Conservation (phyloP, 2,329 filamentous ascomycete genomes). For the Microdochium trichocladiopsis region DNA sequence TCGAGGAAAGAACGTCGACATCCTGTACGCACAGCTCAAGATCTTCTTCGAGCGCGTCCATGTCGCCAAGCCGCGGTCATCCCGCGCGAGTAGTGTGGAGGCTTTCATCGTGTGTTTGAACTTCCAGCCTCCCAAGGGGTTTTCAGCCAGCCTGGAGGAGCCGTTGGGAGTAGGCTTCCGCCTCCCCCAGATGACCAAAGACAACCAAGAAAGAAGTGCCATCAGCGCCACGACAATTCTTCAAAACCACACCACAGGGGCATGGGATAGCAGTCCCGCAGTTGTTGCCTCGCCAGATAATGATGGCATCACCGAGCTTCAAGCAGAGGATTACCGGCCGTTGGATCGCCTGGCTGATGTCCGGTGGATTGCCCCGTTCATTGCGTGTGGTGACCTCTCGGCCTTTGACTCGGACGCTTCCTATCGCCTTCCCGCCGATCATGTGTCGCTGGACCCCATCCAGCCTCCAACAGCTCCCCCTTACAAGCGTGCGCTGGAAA, state of each 20-base stretch:
- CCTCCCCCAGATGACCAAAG: constrained; percentile 41
- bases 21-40: constrained; percentile 89
- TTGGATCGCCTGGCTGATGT: constrained; percentile 30
- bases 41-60: constrained; percentile 82
- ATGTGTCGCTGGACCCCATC: constrained; percentile 82
- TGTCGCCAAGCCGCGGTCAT: constrained; percentile 89
- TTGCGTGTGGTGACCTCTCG: constrained; percentile 94
- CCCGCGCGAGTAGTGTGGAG: constrained; percentile 92
- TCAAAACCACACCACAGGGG: constrained; percentile 36
- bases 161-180: constrained; percentile 61
- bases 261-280: constrained; percentile 29
- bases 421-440: constrained; percentile 79
- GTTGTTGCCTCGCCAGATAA: constrained; percentile 10
- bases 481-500: constrained; percentile 84
- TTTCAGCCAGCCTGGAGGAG: constrained; percentile 67
- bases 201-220: constrained; percentile 30
- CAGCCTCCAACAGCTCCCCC: constrained; percentile 95
- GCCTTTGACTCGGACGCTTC: constrained; percentile 95
- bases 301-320: constrained; percentile 36
- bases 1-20: constrained; percentile 86
- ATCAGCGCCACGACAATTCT: constrained; percentile 31
- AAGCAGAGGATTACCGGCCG: constrained; percentile 38
- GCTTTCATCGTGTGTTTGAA: constrained; percentile 94
- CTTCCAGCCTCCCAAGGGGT: constrained; percentile 73
- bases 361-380: constrained; percentile 88